Evolutionary conservation across 345 rosid species (phyloP).

Genomic region (Pistacia integerrima): DNA sequence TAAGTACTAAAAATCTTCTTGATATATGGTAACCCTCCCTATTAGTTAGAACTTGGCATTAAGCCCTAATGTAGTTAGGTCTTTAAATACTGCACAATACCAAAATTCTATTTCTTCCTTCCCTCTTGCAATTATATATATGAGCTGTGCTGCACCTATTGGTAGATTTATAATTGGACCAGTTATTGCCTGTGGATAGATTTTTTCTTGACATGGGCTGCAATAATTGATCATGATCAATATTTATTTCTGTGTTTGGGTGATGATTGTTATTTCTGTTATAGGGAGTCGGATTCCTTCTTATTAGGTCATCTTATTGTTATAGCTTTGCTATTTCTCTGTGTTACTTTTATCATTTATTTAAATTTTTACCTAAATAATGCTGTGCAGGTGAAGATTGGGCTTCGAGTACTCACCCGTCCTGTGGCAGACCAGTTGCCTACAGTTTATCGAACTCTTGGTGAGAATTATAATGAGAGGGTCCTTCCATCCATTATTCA

Average conservation of each 20-base stretch:
- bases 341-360: not conserved
- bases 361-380: slow-evolving; percentile 14
- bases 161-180: not conserved
- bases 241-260: not conserved
- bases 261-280: not conserved
- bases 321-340: not conserved
- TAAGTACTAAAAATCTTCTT: too few species aligned
- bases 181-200: not conserved
- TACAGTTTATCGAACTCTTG: slow-evolving; percentile 72
- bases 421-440: slow-evolving; percentile 76
- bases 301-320: not conserved
- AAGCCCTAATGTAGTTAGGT: not conserved
- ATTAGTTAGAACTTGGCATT: not conserved
- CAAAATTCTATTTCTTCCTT: not conserved
- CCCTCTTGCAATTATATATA: not conserved
- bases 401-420: slow-evolving; percentile 93
- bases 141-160: not conserved
- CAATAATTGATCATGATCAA: not conserved
- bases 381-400: slow-evolving; percentile 75
- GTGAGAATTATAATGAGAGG: slow-evolving; percentile 84
- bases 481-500: slow-evolving; percentile 92
- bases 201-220: not conserved
- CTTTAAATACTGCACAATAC: not conserved
- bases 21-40: not conserved
- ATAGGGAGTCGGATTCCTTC: not conserved